Evolutionary conservation across 2,329 filamentous ascomycete genomes (phyloP).

Genomic region (Pseudogymnoascus sp.): DNA sequence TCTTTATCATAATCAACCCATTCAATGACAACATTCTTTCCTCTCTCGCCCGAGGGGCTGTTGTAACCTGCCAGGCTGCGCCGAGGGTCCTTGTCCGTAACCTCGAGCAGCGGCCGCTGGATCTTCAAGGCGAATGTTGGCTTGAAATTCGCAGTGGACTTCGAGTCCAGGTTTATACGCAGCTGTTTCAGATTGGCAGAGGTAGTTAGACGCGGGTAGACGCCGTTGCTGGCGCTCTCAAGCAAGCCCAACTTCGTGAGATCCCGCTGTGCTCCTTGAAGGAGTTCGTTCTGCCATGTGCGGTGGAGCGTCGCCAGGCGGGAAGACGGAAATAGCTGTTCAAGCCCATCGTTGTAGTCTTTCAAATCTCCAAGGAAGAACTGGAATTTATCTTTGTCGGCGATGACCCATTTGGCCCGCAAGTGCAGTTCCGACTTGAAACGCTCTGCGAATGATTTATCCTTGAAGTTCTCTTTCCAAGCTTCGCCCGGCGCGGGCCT

Average conservation of each 20-base stretch:
- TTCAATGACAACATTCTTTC: slow-evolving; percentile 33
- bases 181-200: slow-evolving; percentile 38
- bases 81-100: slow-evolving; percentile 18
- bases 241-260: slow-evolving; percentile 35
- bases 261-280: slow-evolving; percentile 37
- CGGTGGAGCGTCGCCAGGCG: slow-evolving; percentile 36
- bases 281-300: slow-evolving; percentile 39
- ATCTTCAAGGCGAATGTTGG: slow-evolving; percentile 37
- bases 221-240: slow-evolving; percentile 33
- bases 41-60: slow-evolving; percentile 22
- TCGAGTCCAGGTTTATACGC: slow-evolving; percentile 38
- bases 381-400: slow-evolving; percentile 39
- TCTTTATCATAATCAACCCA: slow-evolving; percentile 37
- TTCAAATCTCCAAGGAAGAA: slow-evolving; percentile 34
- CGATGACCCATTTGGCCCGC: slow-evolving; percentile 38
- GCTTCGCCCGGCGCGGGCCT: neutral
- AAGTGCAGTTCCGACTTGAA: slow-evolving; percentile 20
- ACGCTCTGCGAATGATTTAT: slow-evolving; percentile 2
- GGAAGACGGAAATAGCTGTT: slow-evolving; percentile 37
- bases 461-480: slow-evolving; percentile 2
- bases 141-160: slow-evolving; percentile 33
- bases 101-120: slow-evolving; percentile 25
- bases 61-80: slow-evolving; percentile 30
- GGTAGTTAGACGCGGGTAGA: slow-evolving; percentile 35
- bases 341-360: slow-evolving; percentile 41